Percentiles rank a stretch among this genome's conserved stretches.
Conservation (phyloP, 2,329 filamentous ascomycete genomes). For the Eutypa lata region DNA sequence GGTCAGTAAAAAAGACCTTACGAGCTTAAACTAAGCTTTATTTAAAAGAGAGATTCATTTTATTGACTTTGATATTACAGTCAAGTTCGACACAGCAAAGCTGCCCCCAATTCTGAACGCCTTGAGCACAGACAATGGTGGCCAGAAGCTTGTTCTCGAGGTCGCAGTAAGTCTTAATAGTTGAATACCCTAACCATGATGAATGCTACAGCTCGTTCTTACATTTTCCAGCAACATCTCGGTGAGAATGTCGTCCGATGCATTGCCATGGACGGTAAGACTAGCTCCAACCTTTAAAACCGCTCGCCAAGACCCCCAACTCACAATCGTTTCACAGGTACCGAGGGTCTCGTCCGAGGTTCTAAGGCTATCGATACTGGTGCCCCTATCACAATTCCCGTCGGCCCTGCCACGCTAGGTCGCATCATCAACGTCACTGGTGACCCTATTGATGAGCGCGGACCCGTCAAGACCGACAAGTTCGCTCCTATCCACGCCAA, state of each 20-base stretch:
- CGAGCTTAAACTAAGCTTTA: constrained; percentile 5
- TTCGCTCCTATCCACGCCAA: constrained; percentile 89
- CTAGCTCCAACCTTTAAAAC: constrained; percentile 18
- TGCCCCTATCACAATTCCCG: constrained; percentile 91
- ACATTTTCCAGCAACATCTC: constrained; percentile 80
- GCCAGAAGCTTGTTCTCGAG: constrained; percentile 92
- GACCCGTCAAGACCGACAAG: constrained; percentile 93
- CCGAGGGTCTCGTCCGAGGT: constrained; percentile 98
- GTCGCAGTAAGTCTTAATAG: constrained; percentile 70
- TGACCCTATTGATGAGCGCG: constrained; percentile 99
- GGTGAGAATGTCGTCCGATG: constrained; percentile 98
- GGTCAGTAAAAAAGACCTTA: constrained; percentile 57
- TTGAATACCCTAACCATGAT: neutral
- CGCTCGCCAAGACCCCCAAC: constrained; percentile 8
- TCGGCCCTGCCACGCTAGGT: constrained; percentile 88
- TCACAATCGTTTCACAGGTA: constrained; percentile 61
- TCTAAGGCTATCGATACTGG: constrained; percentile 83
- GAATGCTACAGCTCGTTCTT: constrained; percentile 32
- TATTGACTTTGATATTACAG: constrained; percentile 47
- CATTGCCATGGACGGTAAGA: constrained; percentile 99
- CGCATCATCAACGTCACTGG: constrained; percentile 99
- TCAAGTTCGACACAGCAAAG: constrained; percentile 94
- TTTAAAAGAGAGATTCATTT: neutral
- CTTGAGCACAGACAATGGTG: constrained; percentile 85
- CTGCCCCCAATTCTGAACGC: constrained; percentile 98